These are phyloP conservation scores for Microbotryum silenes-acaulis DNA, from an alignment of 1,284 basidiomycete genomes.

Conservation along the genomic window DNA sequence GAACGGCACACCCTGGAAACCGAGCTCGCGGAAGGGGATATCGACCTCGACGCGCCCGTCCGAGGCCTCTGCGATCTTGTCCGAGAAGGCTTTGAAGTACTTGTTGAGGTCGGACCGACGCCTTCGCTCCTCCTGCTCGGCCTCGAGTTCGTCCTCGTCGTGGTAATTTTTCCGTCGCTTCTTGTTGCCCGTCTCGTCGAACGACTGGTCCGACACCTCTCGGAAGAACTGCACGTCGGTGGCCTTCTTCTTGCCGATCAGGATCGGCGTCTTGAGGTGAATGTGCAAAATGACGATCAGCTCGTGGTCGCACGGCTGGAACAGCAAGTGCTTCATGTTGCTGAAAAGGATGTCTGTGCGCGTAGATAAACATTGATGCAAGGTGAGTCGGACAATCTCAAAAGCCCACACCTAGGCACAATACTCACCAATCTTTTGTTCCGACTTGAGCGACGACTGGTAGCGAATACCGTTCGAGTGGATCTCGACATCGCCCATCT, in stretches of 20 bases:
- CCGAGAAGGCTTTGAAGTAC: slow-evolving; percentile 88
- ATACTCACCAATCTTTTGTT: slow-evolving; percentile 76
- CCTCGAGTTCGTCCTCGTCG: slow-evolving; percentile 98
- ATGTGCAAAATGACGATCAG: slow-evolving; percentile 89
- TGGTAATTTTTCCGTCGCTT: slow-evolving; percentile 87
- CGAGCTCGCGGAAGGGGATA: slow-evolving; percentile 93
- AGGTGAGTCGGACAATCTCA: neutral
- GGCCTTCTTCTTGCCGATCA: slow-evolving; percentile 98
- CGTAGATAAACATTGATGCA: slow-evolving; percentile 7
- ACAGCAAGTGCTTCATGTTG: slow-evolving; percentile 98
- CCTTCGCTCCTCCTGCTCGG: slow-evolving; percentile 93
- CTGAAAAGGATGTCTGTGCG: slow-evolving; percentile 78
- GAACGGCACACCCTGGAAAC: slow-evolving; percentile 95
- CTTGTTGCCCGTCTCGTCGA: slow-evolving; percentile 97
- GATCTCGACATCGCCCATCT: slow-evolving; percentile 86
- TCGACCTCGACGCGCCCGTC: slow-evolving; percentile 84
- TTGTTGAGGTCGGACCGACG: slow-evolving; percentile 84
- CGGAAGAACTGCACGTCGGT: slow-evolving; percentile 98
- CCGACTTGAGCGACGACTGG: slow-evolving; percentile 63
- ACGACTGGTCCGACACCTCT: slow-evolving; percentile 94
- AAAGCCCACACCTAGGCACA: neutral
- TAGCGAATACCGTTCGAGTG: slow-evolving; percentile 96
- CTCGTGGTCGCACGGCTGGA: slow-evolving; percentile 97
- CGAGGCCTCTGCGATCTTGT: slow-evolving; percentile 77
- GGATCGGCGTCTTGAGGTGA: slow-evolving; percentile 91